Base-by-base conservation (phyloP, 2,329 filamentous ascomycete genomes). In the Echinosphaeria canescens region DNA sequence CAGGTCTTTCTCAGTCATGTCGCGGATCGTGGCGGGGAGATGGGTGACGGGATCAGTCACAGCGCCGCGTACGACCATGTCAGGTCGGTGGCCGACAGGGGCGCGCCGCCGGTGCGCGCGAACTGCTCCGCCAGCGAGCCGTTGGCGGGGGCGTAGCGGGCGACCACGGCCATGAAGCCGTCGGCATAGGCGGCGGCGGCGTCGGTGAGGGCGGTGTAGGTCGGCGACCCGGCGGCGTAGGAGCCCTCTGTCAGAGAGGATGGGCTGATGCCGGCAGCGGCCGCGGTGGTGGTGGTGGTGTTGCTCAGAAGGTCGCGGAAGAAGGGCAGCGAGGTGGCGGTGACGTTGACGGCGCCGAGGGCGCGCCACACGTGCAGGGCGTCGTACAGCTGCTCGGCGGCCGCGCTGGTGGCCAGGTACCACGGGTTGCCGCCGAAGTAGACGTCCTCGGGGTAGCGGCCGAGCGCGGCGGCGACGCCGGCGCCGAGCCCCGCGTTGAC, bases 341-440 rank as follows among this genome's bases (percentile, higher is more conserved):
- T 73, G 25, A 85, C 61, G 1, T 58, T 61, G 38, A 90, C 59
- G 5, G 56, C 69, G 2, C 67, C 69, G 15, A 56, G 46, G 19
- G 53, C 47, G 33, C 72, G 56, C 75, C 75, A 85, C 26, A 74
- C 67, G 35, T 73, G 71, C 2, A 82, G 40, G 1, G 79, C 73
- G 37, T 76, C 71, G 43, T 82, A 85, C 3, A 90, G 60, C 41
- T 78, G 72, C 47, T 88, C 79, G 3, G 78, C 80, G 1, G 75
- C 75, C 2, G 75, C 76, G 16, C 81, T 56, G 1, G 75, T 85
- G 37, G 62, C 62, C 10, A 85, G 57, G 38, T 81, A 78, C 79
- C 79, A 88, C 2, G 79, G 79, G 44, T 88, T 82, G 2, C 76
- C 78, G 32, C 66, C 66, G 45, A 72, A 75, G 48, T 85, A 88